Evolutionary conservation across 805 yeast species (phyloP).

Genomic region (Metschnikowia proteae): DNA sequence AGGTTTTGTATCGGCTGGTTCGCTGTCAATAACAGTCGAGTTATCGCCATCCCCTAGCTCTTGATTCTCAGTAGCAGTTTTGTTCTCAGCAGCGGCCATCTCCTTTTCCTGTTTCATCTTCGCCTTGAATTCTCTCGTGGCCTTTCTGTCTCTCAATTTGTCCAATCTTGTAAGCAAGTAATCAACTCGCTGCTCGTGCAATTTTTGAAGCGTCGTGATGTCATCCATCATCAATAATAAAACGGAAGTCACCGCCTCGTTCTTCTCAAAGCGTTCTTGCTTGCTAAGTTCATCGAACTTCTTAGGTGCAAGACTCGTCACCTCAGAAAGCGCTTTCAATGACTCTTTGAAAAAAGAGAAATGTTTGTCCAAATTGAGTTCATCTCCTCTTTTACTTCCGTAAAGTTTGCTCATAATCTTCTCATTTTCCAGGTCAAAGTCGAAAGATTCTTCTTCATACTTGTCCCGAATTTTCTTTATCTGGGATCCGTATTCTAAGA

Average conservation of each 20-base stretch:
- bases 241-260: slow-evolving; percentile 25
- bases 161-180: slow-evolving; percentile 27
- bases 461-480: slow-evolving; percentile 39
- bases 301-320: slow-evolving; percentile 18
- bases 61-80: not conserved
- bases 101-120: slow-evolving; percentile 27
- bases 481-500: slow-evolving; percentile 45
- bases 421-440: slow-evolving; percentile 50
- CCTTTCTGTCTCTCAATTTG: slow-evolving; percentile 28
- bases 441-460: slow-evolving; percentile 44
- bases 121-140: slow-evolving; percentile 31
- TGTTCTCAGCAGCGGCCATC: slow-evolving; percentile 11
- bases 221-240: slow-evolving; percentile 30
- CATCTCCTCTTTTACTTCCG: slow-evolving; percentile 9
- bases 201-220: slow-evolving; percentile 25
- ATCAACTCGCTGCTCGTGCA: slow-evolving; percentile 28
- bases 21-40: slow-evolving; percentile 7
- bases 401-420: slow-evolving; percentile 30
- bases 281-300: slow-evolving; percentile 24
- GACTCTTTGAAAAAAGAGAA: slow-evolving; percentile 25
- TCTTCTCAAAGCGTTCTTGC: slow-evolving; percentile 23
- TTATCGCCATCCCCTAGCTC: slow-evolving; percentile 2
- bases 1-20: slow-evolving; percentile 1
- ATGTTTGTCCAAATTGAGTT: slow-evolving; percentile 25
- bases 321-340: slow-evolving; percentile 26